Percentiles rank a stretch among this genome's conserved stretches.
Conservation (phyloP, 2,329 filamentous ascomycete genomes). For the Alternaria viburni region DNA sequence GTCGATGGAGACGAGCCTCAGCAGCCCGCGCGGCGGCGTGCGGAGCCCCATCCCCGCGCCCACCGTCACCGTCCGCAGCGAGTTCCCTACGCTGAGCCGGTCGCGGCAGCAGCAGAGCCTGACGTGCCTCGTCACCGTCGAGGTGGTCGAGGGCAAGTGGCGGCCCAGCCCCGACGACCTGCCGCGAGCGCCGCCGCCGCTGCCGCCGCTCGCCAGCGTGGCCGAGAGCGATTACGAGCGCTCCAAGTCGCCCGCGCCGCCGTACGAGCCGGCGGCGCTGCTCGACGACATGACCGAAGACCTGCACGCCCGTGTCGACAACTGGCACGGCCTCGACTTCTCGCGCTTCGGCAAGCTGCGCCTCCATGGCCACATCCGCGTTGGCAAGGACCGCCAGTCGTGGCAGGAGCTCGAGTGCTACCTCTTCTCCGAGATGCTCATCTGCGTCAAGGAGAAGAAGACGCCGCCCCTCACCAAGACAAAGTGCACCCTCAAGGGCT, state of each 20-base stretch:
- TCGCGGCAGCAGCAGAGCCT: constrained; percentile 94
- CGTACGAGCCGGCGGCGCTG: constrained; percentile 76
- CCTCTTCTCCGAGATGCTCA: constrained; percentile 97
- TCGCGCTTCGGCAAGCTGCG: constrained; percentile 90
- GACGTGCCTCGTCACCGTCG: constrained; percentile 91
- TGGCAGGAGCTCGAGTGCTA: constrained; percentile 99
- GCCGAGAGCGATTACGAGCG: constrained; percentile 49
- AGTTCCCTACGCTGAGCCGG: constrained; percentile 91
- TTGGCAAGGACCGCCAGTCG: constrained; percentile 93
- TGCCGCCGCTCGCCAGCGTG: constrained; percentile 57
- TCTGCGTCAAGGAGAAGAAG: constrained; percentile 99
- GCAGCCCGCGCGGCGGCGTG: constrained; percentile 71
- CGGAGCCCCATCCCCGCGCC: constrained; percentile 91
- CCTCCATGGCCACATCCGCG: constrained; percentile 85
- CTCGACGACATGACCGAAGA: constrained; percentile 87
- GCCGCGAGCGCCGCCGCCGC: constrained; percentile 60
- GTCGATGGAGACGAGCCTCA: constrained; percentile 87
- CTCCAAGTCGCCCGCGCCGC: constrained; percentile 64
- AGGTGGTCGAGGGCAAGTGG: constrained; percentile 94
- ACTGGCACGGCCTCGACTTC: constrained; percentile 97
- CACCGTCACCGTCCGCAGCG: constrained; percentile 91
- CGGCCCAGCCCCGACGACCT: constrained; percentile 82
- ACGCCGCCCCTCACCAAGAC: constrained; percentile 65
- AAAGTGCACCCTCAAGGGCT: constrained; percentile 91
- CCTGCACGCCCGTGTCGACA: constrained; percentile 86